Evolutionary conservation across 2,329 filamentous ascomycete genomes (phyloP), one percentile per base, ranked within the genome.

Genomic region (Xylariaceae sp.): DNA sequence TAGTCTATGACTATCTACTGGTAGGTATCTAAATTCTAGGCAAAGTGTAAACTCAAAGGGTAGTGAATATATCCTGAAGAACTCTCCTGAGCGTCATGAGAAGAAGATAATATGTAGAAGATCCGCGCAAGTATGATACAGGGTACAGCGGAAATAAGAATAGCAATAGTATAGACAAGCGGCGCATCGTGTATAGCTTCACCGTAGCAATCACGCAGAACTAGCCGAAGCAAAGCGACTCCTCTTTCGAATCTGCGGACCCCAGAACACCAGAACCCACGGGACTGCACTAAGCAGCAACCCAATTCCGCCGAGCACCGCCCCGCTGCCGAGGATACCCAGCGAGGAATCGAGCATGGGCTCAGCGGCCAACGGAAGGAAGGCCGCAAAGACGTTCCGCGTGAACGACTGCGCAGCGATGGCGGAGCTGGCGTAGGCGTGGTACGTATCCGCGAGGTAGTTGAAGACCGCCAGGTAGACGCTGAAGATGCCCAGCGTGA

Each of bases 381-480:
- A 15, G n/a, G 22, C 40, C 15, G 39, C 51, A 21, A 49, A 39
- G 9, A 49, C 5, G 21, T 53, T 47, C 2, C 84, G 76, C 61
- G 80, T 84, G 63, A 82, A 86, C 30, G 76, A 79, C 68, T 86
- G 83, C 6, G 83, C 84, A 0, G 84, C 84, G 10, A 86, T 71
- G 2, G 83, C 84, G 2, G 80, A 84, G 58, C 78, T 82, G 3
- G 84, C 82, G 61, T 84, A 86, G 1, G 76, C 75, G 63, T 84
- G 80, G 64, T 86, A 87, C 0, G 78, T 80, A 65, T 87, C 84
- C 2, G 83, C 83, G 4, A 86, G 71, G 60, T 85, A 87, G 60
- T 86, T 87, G 70, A 86, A 86, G 1, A 83, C 80, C 2, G 82
- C 79, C 4, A 87, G 72, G 62, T 84, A 84, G 47, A 87, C 81